phyloP scores from a whole-genome alignment of 129 eudicot genomes.

The Deinandra increscens region DNA sequence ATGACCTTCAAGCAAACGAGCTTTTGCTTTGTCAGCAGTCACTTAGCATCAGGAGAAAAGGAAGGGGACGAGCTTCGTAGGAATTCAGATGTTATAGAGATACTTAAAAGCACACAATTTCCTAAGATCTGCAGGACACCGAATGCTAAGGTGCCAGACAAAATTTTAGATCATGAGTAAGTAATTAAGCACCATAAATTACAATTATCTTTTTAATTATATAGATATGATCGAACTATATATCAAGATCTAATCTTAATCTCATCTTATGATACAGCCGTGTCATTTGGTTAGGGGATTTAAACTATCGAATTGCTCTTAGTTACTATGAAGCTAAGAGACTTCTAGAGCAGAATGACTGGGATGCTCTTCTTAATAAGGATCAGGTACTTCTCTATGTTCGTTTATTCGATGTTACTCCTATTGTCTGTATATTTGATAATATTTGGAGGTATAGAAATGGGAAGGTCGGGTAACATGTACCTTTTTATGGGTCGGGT shows the following conservation, averaged over 20 bases:
- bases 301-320: constrained; percentile 66
- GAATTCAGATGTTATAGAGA: constrained; percentile 69
- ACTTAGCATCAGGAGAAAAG: constrained; percentile 77
- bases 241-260: constrained; percentile 15
- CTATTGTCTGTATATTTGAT: not conserved
- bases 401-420: not conserved
- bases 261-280: constrained; percentile 38
- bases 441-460: not conserved
- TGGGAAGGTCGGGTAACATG: not conserved
- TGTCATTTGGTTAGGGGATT: constrained; percentile 67
- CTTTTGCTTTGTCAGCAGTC: constrained; percentile 73
- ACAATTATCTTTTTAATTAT: not conserved
- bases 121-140: constrained; percentile 45
- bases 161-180: constrained; percentile 66
- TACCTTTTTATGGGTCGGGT: not conserved
- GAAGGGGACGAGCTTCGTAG: constrained; percentile 83
- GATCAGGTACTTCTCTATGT: constrained; percentile 52
- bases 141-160: constrained; percentile 45
- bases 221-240: constrained; percentile 1
- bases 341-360: constrained; percentile 48
- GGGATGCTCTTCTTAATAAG: constrained; percentile 61
- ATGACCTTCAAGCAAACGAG: constrained; percentile 65
- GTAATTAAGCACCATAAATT: constrained; percentile 13
- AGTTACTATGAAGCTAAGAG: constrained; percentile 52
- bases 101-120: constrained; percentile 61